Evolutionary conservation across 73 alveolate genomes (phyloP).

Genomic region (Halteria grandinella): DNA sequence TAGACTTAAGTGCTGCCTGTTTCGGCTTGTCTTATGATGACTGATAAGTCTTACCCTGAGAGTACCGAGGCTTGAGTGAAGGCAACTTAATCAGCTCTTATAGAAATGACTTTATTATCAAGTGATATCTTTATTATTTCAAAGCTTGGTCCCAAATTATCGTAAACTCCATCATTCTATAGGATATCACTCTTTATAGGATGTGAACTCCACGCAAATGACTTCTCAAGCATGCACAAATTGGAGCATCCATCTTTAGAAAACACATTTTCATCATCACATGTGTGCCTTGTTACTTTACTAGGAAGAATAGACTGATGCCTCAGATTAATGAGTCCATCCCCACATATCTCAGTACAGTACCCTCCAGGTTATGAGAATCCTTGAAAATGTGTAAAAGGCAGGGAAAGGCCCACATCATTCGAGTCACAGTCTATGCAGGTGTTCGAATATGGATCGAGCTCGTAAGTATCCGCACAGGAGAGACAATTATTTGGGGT

Average conservation of each 20-base stretch:
- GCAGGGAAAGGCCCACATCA: conserved; percentile 4
- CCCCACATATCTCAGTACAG: conserved; percentile 18
- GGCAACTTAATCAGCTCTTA: neutral
- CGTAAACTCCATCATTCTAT: conserved; percentile 1
- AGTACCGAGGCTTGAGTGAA: neutral
- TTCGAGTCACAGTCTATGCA: neutral
- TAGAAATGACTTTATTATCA: neutral
- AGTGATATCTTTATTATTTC: neutral
- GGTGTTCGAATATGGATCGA: neutral
- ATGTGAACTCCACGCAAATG: neutral
- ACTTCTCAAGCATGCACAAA: neutral
- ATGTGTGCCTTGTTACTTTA: neutral
- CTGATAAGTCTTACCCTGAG: neutral
- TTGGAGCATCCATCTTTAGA: conserved; percentile 11
- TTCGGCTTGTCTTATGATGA: neutral
- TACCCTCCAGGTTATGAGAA: conserved; percentile 20
- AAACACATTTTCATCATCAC: conserved; percentile 17
- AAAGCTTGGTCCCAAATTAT: conserved; percentile 12
- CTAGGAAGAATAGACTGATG: no score
- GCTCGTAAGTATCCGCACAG: neutral
- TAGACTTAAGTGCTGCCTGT: neutral
- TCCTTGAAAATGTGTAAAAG: neutral
- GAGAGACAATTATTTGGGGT: neutral
- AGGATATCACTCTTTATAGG: neutral
- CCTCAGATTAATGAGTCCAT: conserved; percentile 16